Percentiles rank a stretch among this genome's conserved stretches.
These are phyloP conservation scores for Eurotiales sp. DNA, from an alignment of 2,329 filamentous ascomycete species.

Conservation along the genomic window DNA sequence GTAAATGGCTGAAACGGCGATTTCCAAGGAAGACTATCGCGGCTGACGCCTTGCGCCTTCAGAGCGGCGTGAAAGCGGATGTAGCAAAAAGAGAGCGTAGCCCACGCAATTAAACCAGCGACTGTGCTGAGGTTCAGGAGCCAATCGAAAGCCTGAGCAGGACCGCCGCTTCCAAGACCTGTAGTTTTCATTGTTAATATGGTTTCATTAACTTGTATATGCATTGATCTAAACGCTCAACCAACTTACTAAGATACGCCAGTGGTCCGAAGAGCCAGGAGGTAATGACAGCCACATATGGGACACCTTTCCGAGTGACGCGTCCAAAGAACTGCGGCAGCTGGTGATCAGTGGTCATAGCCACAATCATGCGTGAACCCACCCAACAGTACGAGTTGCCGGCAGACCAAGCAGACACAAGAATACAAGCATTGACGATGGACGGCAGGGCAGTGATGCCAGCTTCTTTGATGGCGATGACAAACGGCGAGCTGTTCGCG, in stretches of 20 bases:
- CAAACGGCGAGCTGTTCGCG: slow-evolving; percentile 32
- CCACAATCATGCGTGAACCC: slow-evolving; percentile 12
- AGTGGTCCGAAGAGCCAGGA: slow-evolving; percentile 45
- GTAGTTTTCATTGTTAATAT: not conserved
- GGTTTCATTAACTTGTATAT: not conserved
- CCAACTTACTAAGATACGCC: slow-evolving; percentile 35
- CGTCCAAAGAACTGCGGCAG: slow-evolving; percentile 56
- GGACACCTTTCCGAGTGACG: slow-evolving; percentile 51
- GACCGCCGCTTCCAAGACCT: slow-evolving; percentile 34
- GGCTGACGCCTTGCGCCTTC: slow-evolving; percentile 30
- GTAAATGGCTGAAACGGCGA: slow-evolving; percentile 57
- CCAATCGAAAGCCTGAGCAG: slow-evolving; percentile 36
- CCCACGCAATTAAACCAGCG: slow-evolving; percentile 49
- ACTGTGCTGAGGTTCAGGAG: slow-evolving; percentile 44
- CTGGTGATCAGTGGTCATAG: slow-evolving; percentile 55
- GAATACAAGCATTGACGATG: slow-evolving; percentile 33
- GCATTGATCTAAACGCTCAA: too few relatives aligned
- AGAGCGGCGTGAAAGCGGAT: slow-evolving; percentile 48
- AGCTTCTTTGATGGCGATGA: slow-evolving; percentile 32
- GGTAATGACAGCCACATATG: slow-evolving; percentile 56
- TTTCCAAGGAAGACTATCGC: slow-evolving; percentile 42
- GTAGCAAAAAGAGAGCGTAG: slow-evolving; percentile 51
- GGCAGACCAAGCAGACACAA: slow-evolving; percentile 38
- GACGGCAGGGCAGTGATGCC: slow-evolving; percentile 33
- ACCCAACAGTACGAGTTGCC: slow-evolving; percentile 30